Evolutionary conservation across 768 basidiomycete species (phyloP).

Genomic region (Termitomyces sp.): DNA sequence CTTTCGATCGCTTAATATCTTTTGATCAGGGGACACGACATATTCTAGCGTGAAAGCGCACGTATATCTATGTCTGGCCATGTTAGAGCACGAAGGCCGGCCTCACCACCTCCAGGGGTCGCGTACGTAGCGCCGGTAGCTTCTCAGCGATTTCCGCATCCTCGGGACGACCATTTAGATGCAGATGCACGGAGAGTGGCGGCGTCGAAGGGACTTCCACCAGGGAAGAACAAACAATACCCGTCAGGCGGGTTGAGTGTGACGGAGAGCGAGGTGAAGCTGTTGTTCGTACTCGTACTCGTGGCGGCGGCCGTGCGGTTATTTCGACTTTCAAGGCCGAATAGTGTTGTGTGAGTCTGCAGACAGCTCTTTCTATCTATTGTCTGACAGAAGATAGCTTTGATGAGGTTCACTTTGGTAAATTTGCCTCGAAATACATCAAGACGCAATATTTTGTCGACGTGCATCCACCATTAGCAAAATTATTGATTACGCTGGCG

Average conservation of each 20-base stretch:
- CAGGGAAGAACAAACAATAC: conserved; percentile 39
- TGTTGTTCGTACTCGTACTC: conserved; percentile 60
- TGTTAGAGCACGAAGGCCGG: conserved; percentile 63
- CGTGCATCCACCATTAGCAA: conserved; percentile 96
- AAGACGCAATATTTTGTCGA: conserved; percentile 90
- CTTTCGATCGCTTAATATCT: conserved; percentile 1
- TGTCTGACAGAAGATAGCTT: conserved; percentile 48
- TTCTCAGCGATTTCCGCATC: conserved; percentile 59
- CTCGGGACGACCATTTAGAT: conserved; percentile 61
- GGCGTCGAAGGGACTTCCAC: conserved; percentile 59
- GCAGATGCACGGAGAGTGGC: conserved; percentile 69
- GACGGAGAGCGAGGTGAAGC: conserved; percentile 70
- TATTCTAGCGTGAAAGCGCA: conserved; percentile 10
- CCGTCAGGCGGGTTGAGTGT: conserved; percentile 61
- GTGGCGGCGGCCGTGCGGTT: conserved; percentile 79
- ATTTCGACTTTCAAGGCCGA: conserved; percentile 79
- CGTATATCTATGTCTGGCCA: conserved; percentile 34
- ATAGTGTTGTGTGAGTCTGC: conserved; percentile 82
- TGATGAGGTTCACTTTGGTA: conserved; percentile 98
- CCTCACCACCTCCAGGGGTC: conserved; percentile 57
- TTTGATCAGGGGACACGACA: conserved; percentile 6
- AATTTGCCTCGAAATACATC: conserved; percentile 93
- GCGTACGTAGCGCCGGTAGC: conserved; percentile 29
- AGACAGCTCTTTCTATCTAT: not conserved
- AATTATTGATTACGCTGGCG: conserved; percentile 89